These are phyloP conservation scores for Ophiostoma perfectum DNA, from an alignment of 2,329 filamentous ascomycete genomes.

Conservation along the genomic window DNA sequence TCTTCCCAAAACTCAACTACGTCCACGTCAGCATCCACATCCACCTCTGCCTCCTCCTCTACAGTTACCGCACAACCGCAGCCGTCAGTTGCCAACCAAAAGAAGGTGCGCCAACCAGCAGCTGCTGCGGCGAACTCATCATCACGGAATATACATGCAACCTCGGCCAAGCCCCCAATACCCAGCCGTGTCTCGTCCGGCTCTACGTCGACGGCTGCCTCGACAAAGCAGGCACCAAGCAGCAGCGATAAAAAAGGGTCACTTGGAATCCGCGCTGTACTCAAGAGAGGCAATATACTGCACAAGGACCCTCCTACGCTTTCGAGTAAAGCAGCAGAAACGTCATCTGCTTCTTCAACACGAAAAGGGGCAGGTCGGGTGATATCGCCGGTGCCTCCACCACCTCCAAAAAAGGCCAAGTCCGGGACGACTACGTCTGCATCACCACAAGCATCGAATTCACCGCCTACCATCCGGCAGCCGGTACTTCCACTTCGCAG, in stretches of 20 bases:
- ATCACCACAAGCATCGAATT: neutral
- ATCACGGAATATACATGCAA: neutral
- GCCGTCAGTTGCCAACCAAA: constrained; percentile 41
- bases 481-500: neutral
- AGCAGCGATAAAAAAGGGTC: constrained; percentile 10
- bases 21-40: neutral
- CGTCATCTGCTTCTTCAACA: neutral
- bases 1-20: neutral
- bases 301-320: constrained; percentile 26
- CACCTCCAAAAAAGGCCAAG: constrained; percentile 20
- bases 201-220: constrained; percentile 14
- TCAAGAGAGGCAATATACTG: constrained; percentile 48
- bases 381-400: neutral
- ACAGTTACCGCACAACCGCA: neutral
- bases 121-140: constrained; percentile 13
- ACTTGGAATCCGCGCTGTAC: constrained; percentile 42
- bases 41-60: neutral
- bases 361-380: neutral
- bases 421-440: neutral
- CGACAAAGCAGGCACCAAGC: neutral
- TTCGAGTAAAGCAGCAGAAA: neutral
- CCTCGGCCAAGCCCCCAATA: neutral
- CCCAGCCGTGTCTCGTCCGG: constrained; percentile 9
- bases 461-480: neutral
- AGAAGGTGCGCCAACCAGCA: constrained; percentile 39